Evolutionary conservation across 805 yeast genomes (phyloP), one percentile per base, ranked within the genome.

Genomic region (Hyphopichia homilentoma): DNA sequence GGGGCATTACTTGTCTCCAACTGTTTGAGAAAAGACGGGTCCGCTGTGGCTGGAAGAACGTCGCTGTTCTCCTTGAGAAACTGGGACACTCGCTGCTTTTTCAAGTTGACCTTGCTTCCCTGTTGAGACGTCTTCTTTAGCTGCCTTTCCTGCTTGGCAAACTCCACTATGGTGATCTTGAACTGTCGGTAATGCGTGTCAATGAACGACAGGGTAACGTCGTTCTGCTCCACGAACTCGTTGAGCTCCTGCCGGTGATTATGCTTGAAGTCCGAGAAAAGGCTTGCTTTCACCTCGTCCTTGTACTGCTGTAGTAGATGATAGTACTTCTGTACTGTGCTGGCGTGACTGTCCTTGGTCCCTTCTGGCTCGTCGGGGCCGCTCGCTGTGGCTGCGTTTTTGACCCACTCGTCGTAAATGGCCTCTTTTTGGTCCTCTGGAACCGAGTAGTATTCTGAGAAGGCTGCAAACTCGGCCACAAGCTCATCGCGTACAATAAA

Each of bases 401-500:
- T 32, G 14, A 45, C 33, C 68, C 68, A 61, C 18, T 50, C 39
- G 23, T 52, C 43, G 38, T 45, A 61, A 8, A 48, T 32, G 13
- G 32, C 34, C 32, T 54, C 60, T 29, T 59, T 40, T 16, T 36
- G 33, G 5, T 39, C 32, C 4, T 38, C 32, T 12, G 41, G 43
- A 4, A 63, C 37, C 3, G 50, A 41, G 34, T 49, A 65, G 39
- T 37, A 64, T 13, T 47, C 58, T 0, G 68, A 59, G 29, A 37
- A 29, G 21, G 44, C 44, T 8, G 47, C 48, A 11, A 65, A 45
- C 14, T 58, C 54, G 2, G 41, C 29, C 5, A 61, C 41, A 7
- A 61, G 39, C 14, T 59, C 62, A 29, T 63, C 70, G 36, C 63
- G 66, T 1, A 64, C 51, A 16, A 66, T 30, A 30, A 46, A 49